Percentiles rank a stretch among this genome's conserved stretches.
These are phyloP conservation scores for Paraglomus occultum DNA, from an alignment of 192 early-diverging fungal genomes.

Conservation along the genomic window DNA sequence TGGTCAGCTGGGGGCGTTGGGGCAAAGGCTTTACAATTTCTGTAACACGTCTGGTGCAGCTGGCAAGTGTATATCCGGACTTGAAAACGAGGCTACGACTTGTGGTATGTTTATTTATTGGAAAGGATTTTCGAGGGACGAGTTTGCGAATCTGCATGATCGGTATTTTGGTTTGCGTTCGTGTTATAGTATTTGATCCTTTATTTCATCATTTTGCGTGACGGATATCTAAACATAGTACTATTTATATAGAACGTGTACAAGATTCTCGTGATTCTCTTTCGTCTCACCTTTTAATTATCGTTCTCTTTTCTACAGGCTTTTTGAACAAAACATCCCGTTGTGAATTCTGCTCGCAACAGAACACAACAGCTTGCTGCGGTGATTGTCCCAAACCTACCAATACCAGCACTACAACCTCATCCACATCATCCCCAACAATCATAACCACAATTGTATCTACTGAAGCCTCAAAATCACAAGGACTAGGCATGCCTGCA, in stretches of 20 bases:
- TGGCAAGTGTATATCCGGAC: slow-evolving; percentile 21
- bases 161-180: too few relatives aligned
- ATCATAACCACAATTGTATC: background rate
- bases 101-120: slow-evolving; percentile 23
- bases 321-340: background rate
- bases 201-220: background rate
- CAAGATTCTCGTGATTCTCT: background rate
- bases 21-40: background rate
- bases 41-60: background rate
- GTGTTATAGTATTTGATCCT: background rate
- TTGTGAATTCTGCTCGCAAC: slow-evolving; percentile 7
- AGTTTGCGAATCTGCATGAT: background rate
- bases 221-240: background rate
- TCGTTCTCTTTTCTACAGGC: background rate
- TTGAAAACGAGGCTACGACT: slow-evolving; percentile 5
- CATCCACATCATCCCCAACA: background rate
- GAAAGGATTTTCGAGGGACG: background rate
- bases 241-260: background rate
- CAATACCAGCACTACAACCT: background rate
- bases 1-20: background rate
- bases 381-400: background rate
- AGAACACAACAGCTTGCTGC: background rate
- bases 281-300: background rate
- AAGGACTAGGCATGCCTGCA: background rate
- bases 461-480: background rate